Conservation (phyloP, 768 basidiomycete species). For the Russula emetica region DNA sequence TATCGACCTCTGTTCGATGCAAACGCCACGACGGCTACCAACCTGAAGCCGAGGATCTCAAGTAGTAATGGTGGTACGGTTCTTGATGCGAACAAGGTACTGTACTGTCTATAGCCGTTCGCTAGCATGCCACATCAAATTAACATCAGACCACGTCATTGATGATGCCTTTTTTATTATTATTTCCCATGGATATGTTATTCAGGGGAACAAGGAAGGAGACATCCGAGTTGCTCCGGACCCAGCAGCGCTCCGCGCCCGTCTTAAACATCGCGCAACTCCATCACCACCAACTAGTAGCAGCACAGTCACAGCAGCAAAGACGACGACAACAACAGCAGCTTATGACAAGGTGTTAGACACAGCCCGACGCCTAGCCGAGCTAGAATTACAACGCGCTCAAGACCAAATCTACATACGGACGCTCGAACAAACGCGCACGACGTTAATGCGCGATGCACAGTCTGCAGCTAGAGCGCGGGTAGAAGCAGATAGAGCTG, state of each 20-base stretch:
- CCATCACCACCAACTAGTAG: not conserved
- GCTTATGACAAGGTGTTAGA: constrained; percentile 16
- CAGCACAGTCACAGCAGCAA: too few relatives aligned
- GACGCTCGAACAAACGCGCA: constrained; percentile 10
- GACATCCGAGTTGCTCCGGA: not conserved
- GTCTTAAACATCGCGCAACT: constrained; percentile 14
- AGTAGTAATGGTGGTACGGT: not conserved
- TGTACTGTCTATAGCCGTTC: not conserved
- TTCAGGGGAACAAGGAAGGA: not conserved
- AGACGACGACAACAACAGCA: not conserved
- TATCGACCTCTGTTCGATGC: not conserved
- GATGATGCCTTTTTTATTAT: not conserved
- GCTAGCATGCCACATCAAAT: not conserved
- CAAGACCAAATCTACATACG: constrained; percentile 19
- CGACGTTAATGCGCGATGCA: constrained; percentile 1
- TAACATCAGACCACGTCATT: not conserved
- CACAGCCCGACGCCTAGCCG: constrained; percentile 12
- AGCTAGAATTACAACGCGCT: constrained; percentile 6
- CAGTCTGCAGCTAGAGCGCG: not conserved
- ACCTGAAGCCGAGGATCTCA: not conserved
- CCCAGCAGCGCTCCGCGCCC: constrained; percentile 10
- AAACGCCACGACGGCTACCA: not conserved
- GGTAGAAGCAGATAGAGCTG: not conserved
- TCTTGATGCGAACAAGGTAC: constrained; percentile 3
- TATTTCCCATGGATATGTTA: too few relatives aligned